Conservation (phyloP, 345 rosid species). For the Excoecaria agallocha region DNA sequence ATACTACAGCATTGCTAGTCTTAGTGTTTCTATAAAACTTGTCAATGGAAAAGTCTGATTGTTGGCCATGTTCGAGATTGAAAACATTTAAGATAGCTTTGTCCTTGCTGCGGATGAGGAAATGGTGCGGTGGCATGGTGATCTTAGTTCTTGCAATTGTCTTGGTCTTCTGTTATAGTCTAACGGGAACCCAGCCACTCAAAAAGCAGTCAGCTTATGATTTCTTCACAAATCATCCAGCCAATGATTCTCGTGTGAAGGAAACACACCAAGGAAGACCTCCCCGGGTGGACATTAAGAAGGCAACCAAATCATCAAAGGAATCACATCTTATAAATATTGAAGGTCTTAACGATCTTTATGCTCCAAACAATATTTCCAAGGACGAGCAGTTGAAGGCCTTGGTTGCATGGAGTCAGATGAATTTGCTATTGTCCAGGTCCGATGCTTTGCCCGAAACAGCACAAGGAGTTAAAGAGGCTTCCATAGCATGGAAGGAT, state of each 20-base stretch:
- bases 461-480: conserved; percentile 75
- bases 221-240: conserved; percentile 41
- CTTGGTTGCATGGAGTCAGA: conserved; percentile 62
- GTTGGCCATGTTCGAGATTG: conserved; percentile 15
- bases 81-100: conserved; percentile 31
- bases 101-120: conserved; percentile 52
- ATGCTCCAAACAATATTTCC: conserved; percentile 44
- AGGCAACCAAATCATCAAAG: conserved; percentile 17
- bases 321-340: not conserved
- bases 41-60: not conserved
- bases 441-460: conserved; percentile 76
- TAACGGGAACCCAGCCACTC: conserved; percentile 37
- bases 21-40: not conserved
- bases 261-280: conserved; percentile 18
- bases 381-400: conserved; percentile 35
- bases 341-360: conserved; percentile 58
- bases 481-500: conserved; percentile 59
- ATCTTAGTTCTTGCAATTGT: conserved; percentile 52
- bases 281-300: conserved; percentile 26
- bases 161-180: conserved; percentile 51
- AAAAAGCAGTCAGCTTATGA: conserved; percentile 46
- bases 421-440: conserved; percentile 62
- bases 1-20: not conserved
- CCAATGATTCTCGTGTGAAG: conserved; percentile 26
- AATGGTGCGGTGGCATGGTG: conserved; percentile 74